Evolutionary conservation across 164 flowering plant genomes (phyloP).

Genomic region (Sedum album): DNA sequence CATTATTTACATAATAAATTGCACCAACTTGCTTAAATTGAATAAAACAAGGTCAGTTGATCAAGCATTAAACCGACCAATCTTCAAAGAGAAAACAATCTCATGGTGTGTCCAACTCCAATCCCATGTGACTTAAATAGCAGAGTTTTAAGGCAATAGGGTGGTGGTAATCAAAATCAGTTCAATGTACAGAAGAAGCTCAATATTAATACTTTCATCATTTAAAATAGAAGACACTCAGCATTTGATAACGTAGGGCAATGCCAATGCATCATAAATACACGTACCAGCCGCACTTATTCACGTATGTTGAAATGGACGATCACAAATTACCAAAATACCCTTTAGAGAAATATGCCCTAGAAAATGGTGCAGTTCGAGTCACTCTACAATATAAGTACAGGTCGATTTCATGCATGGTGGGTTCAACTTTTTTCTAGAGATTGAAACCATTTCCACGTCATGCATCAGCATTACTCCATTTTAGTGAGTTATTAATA

Average conservation of each 20-base stretch:
- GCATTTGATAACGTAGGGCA: neutral
- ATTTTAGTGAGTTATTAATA: neutral
- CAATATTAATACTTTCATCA: neutral
- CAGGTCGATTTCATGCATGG: too few species aligned
- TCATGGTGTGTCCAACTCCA: neutral
- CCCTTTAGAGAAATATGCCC: too few species aligned
- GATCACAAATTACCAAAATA: neutral
- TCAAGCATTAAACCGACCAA: neutral
- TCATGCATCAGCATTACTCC: too few species aligned
- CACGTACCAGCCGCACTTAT: neutral
- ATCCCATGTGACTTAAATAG: neutral
- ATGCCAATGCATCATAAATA: neutral
- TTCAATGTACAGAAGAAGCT: neutral
- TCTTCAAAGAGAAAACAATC: neutral
- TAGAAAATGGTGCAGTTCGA: too few species aligned
- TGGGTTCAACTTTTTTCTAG: too few species aligned
- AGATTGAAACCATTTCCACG: too few species aligned
- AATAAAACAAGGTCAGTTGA: neutral
- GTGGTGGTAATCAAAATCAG: neutral
- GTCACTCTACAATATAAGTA: too few species aligned
- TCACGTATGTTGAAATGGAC: neutral
- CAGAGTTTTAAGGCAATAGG: neutral
- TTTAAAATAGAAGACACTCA: neutral
- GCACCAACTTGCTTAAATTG: neutral
- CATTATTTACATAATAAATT: neutral